Percentiles rank a stretch among this genome's conserved stretches.
Conservation (phyloP, 805 yeast species). For the Pichia exigua region DNA sequence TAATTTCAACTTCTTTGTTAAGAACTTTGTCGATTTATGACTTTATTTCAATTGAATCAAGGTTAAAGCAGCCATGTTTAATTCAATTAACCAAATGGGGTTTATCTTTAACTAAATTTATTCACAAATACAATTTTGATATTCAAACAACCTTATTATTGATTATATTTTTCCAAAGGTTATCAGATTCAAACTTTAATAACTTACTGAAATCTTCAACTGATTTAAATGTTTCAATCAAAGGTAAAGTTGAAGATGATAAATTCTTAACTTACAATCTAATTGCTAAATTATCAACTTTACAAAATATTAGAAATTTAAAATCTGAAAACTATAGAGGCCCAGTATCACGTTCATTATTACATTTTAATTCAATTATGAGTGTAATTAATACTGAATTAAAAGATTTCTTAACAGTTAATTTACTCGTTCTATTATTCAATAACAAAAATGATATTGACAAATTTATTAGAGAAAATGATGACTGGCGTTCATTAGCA, state of each 20-base stretch:
- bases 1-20: slow-evolving; percentile 47
- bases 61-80: neutral
- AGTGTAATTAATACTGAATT: slow-evolving; percentile 42
- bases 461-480: slow-evolving; percentile 36
- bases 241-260: neutral
- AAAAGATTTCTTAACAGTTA: slow-evolving; percentile 48
- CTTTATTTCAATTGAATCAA: slow-evolving; percentile 31
- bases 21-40: slow-evolving; percentile 48
- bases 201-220: slow-evolving; percentile 30
- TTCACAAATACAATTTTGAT: slow-evolving; percentile 1
- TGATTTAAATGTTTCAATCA: neutral
- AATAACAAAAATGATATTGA: slow-evolving; percentile 45
- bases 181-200: slow-evolving; percentile 33
- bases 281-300: neutral
- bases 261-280: neutral
- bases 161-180: slow-evolving; percentile 35
- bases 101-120: slow-evolving; percentile 27
- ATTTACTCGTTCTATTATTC: slow-evolving; percentile 41
- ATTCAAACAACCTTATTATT: slow-evolving; percentile 29
- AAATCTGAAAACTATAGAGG: slow-evolving; percentile 53
- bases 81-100: slow-evolving; percentile 44
- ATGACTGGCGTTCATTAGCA: slow-evolving; percentile 54
- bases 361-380: slow-evolving; percentile 60
- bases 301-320: slow-evolving; percentile 26
- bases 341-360: slow-evolving; percentile 58